These are phyloP conservation scores for Monsonia emarginata DNA, from an alignment of 441 rosid species.

Conservation along the genomic window DNA sequence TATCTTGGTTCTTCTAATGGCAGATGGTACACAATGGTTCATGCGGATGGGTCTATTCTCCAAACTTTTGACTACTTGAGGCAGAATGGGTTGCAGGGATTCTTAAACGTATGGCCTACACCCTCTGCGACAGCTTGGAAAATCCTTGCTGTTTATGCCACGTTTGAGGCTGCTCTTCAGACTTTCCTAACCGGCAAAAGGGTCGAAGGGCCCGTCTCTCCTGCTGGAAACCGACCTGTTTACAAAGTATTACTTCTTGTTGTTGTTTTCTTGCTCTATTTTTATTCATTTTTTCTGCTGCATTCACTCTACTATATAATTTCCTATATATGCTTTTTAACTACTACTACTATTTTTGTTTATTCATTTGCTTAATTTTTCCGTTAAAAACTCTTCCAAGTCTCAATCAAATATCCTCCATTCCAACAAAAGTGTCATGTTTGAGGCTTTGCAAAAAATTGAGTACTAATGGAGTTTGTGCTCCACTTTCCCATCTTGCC, in stretches of 20 bases:
- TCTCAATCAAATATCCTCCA: no score
- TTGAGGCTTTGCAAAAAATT: no score
- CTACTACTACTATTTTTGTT: not conserved
- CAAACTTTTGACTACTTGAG: conserved; percentile 46
- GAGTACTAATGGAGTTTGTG: no score
- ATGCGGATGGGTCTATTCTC: conserved; percentile 70
- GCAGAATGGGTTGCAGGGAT: conserved; percentile 57
- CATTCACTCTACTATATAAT: not conserved
- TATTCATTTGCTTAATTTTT: not conserved
- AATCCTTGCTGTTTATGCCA: conserved; percentile 58
- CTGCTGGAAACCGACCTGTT: conserved; percentile 69
- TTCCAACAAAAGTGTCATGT: no score
- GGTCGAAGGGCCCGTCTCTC: conserved; percentile 83
- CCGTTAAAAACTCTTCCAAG: not conserved
- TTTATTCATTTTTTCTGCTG: not conserved
- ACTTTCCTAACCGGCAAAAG: conserved; percentile 79
- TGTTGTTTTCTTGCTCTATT: conserved; percentile 2
- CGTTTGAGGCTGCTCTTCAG: conserved; percentile 87
- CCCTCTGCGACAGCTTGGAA: conserved; percentile 65
- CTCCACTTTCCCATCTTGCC: no score
- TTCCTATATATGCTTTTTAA: not conserved
- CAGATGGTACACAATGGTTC: conserved; percentile 96
- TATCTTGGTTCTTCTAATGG: conserved; percentile 12
- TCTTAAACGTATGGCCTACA: conserved; percentile 64
- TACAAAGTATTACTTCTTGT: conserved; percentile 68